Evolutionary conservation across 2,329 filamentous ascomycete species (phyloP).

Genomic region (Epichloe brachyelytri): DNA sequence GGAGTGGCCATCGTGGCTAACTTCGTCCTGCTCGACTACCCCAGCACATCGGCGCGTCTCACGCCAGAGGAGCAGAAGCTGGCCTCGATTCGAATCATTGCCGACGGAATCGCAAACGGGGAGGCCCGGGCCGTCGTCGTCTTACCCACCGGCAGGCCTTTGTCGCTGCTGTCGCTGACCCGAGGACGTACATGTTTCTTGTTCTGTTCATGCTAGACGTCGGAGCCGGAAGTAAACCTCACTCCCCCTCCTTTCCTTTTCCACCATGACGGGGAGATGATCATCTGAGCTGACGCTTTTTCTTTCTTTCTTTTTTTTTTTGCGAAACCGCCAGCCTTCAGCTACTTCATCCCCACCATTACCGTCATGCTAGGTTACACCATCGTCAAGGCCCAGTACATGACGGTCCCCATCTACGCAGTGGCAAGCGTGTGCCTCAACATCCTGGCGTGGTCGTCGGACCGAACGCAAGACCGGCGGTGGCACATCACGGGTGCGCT

Average conservation of each 20-base stretch:
- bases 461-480: constrained; percentile 10
- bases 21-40: constrained; percentile 52
- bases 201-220: constrained; percentile 8
- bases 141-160: constrained; percentile 4
- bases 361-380: constrained; percentile 34
- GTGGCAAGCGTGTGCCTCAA: constrained; percentile 9
- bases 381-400: constrained; percentile 30
- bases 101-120: constrained; percentile 18
- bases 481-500: constrained; percentile 12
- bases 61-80: constrained; percentile 25
- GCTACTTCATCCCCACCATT: constrained; percentile 41
- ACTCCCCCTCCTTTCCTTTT: too few species aligned
- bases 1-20: constrained; percentile 42
- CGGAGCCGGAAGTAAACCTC: constrained; percentile 24
- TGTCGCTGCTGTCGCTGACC: constrained; percentile 18
- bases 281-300: too few species aligned
- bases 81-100: constrained; percentile 3
- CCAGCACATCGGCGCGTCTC: constrained; percentile 49
- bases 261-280: too few species aligned
- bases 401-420: constrained; percentile 21
- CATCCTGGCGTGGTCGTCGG: constrained; percentile 12
- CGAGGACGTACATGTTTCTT: constrained; percentile 6
- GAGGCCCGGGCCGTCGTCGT: constrained; percentile 8
- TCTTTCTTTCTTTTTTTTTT: too few species aligned
- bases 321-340: constrained; percentile 19